Evolutionary conservation across 148 eudicot species (phyloP), one percentile per base, ranked within the genome.

Genomic region (Spergularia marina): DNA sequence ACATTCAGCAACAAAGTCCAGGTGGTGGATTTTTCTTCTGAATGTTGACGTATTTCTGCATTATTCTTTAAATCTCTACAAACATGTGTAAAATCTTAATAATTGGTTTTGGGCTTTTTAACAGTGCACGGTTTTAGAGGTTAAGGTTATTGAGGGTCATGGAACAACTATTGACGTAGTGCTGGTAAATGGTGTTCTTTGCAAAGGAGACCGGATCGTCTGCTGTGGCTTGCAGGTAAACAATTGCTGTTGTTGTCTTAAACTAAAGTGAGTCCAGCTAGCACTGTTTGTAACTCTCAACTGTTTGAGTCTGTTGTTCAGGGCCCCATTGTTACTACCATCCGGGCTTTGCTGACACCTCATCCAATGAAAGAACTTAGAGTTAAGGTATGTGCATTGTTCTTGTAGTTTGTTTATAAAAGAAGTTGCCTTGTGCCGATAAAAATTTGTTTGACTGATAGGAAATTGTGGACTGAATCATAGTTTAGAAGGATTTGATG

Each of bases 61-160:
- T 20, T 7, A 41, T 56, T 34, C 52, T 52, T 41, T 23, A 20
- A n/a, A 34, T 30, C 2, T 3, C 76, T 21, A 18, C 59, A 20
- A 2, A 14, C 41, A 68, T 18, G 49, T 53, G 16, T 8, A 15
- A 60, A 56, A 56, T 72, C 57, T 81, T 47, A 74, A 41, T 53
- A 73, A 65, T 80, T 34, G 78, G 49, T 17, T 47, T 55, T 77
- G 64, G 65, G 15, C 67, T 63, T 36, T 69, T 70, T 25, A 79
- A 70, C 90, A 92, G 97, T 92, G 97, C 82, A 93, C 98, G n/a
- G 98, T 93, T n/a, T 81, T 93, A 85, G 98, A 93, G 86, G 98
- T 93, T 75, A 93, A 93, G 86, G 96, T 93, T 73, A 74, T 93
- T 76, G 98, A 93, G 82, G 98, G 97, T 23, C 96, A 90, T 60